A percentile compares a stretch with the other conserved stretches of the same genome.
phyloP scores from a whole-genome alignment of 345 rosid species.

The Melaleuca quinquenervia region DNA sequence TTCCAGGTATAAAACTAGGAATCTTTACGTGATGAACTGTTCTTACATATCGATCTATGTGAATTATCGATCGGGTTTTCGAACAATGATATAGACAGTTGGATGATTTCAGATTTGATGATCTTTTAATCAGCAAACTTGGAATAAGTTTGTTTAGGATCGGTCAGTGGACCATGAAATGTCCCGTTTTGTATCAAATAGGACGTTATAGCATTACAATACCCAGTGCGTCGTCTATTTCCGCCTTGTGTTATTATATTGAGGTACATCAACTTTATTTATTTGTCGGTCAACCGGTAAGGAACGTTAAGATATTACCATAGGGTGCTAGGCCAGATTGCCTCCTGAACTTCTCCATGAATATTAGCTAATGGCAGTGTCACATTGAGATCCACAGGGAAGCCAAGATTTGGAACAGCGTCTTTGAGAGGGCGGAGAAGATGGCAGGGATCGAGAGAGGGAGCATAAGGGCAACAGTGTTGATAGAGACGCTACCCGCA shows the following conservation, averaged over 20 bases:
- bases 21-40: not conserved
- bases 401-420: conserved; percentile 87
- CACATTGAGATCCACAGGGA: conserved; percentile 41
- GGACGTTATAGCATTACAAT: not conserved
- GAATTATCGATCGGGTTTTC: not conserved
- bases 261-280: not conserved
- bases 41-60: not conserved
- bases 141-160: not conserved
- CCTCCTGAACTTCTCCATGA: not conserved
- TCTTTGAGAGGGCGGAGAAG: conserved; percentile 82
- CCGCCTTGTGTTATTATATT: not conserved
- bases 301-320: not conserved
- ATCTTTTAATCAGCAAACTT: not conserved
- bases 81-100: too few species aligned
- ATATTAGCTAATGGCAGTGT: not conserved
- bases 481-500: conserved; percentile 86
- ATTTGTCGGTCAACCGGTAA: not conserved
- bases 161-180: not conserved
- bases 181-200: not conserved
- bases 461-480: conserved; percentile 79
- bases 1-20: conserved; percentile 37
- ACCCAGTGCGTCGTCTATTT: not conserved
- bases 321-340: not conserved
- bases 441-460: conserved; percentile 75
- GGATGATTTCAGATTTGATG: too few species aligned